Evolutionary conservation across 2,329 filamentous ascomycete species (phyloP), one percentile per base, ranked within the genome.

Genomic region (Claviceps purpurea): DNA sequence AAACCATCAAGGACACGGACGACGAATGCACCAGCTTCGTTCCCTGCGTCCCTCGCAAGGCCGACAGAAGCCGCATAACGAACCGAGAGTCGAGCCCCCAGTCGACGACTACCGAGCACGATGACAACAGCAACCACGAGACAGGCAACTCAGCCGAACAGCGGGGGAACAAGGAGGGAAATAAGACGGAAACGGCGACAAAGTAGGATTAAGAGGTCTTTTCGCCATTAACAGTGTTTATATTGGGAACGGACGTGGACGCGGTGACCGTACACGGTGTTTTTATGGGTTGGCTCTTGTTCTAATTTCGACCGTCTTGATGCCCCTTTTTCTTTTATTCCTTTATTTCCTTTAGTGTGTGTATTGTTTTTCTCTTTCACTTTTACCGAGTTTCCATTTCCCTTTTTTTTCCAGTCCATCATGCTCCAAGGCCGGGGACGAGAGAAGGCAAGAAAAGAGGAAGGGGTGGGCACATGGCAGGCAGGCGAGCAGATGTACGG

Each of bases 131-230:
- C 40, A 47, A 47, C 20, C 37, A 30, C 43, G 38, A 50, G 24
- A 30, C 16, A 38, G 40, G 38, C 48, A 30, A 38, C 50, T 41
- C 49, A 51, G 24, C 46, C n/a, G 45, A 43, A 43, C 38, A 52
- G 50, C 58, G 58, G 56, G 56, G 60, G 37, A 59, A 59, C 37
- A 60, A 59, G 56, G 62, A 58, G 54, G 51, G 52, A 52, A 49
- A 60, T 54, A 58, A 62, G 43, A 51, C 58, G 51, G 59, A 62
- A 47, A 54, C 56, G 53, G 53, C 56, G 54, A 52, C 51, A 54
- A 68, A 66, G 60, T 63, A 68, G 65, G 67, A 66, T 56, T 69
- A 68, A 64, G 64, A 63, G 59, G 54, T 62, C 54, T 49, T 66
- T 54, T 52, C 51, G 50, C 51, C 50, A 54, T 54, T 54, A 46